Conservation (phyloP, 306 rosid genomes). For the Trifolium dubium region DNA sequence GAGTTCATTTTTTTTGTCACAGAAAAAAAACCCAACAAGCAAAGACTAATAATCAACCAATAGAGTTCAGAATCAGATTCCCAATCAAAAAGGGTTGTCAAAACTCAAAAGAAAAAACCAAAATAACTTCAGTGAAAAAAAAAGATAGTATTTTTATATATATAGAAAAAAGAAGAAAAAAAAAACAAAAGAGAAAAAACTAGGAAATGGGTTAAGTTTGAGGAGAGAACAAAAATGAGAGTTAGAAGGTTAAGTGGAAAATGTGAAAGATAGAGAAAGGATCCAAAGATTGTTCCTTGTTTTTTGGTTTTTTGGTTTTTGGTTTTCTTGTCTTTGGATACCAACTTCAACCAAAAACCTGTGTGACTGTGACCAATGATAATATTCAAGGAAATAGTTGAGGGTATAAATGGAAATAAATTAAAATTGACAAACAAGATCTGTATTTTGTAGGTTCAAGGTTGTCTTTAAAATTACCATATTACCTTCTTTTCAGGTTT, state of each 20-base stretch:
- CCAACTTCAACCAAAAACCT: conserved; percentile 48
- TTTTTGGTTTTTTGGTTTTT: not conserved
- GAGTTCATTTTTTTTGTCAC: conserved; percentile 68
- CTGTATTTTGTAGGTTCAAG: conserved; percentile 1
- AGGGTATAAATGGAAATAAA: conserved; percentile 45
- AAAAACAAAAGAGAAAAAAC: not conserved
- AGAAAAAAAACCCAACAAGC: conserved; percentile 20
- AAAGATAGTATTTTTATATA: conserved; percentile 30
- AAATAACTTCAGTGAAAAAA: conserved; percentile 38
- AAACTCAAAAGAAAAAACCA: conserved; percentile 28
- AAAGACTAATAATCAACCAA: conserved; percentile 42
- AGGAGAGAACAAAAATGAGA: conserved; percentile 38
- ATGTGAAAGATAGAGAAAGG: conserved; percentile 38
- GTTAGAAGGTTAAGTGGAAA: conserved; percentile 14
- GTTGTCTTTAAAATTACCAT: conserved; percentile 19
- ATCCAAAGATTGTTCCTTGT: conserved; percentile 48
- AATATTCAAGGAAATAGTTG: not conserved
- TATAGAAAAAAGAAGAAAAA: conserved; percentile 23
- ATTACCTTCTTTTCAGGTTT: not conserved
- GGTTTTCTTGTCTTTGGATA: conserved; percentile 40
- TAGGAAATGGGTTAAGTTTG: conserved; percentile 34
- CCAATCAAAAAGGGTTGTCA: conserved; percentile 38
- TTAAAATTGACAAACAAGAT: conserved; percentile 10
- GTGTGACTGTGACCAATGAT: conserved; percentile 18
- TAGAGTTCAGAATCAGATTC: conserved; percentile 39